These are phyloP conservation scores for Cladosporium sp. DNA, from an alignment of 2,329 filamentous ascomycete genomes.

Conservation along the genomic window DNA sequence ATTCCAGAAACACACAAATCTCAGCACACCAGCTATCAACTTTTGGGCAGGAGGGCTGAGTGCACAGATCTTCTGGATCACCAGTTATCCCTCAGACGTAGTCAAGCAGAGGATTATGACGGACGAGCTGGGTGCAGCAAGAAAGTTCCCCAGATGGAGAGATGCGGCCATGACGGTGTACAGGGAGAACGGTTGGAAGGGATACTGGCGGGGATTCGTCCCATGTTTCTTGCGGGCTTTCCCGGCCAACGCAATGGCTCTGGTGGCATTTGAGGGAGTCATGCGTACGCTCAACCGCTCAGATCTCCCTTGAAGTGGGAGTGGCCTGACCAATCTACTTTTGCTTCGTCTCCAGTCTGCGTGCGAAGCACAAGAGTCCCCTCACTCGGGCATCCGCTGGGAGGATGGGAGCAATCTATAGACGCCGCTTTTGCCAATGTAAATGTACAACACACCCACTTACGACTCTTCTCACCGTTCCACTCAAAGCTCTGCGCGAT, in stretches of 20 bases:
- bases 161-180: slow-evolving; percentile 74
- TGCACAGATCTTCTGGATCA: slow-evolving; percentile 92
- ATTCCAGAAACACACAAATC: slow-evolving; percentile 58
- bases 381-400: too few species aligned
- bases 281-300: slow-evolving; percentile 22
- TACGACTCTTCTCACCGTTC: too few species aligned
- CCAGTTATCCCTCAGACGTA: slow-evolving; percentile 75
- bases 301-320: background rate
- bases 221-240: slow-evolving; percentile 93
- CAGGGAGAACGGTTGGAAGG: slow-evolving; percentile 65
- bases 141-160: slow-evolving; percentile 68
- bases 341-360: too few species aligned
- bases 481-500: too few species aligned
- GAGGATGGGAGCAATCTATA: too few species aligned
- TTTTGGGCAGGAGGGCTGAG: slow-evolving; percentile 95
- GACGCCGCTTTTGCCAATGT: too few species aligned
- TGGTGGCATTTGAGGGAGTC: slow-evolving; percentile 88
- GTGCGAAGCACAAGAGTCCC: too few species aligned
- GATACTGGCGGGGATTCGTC: slow-evolving; percentile 87
- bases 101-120: slow-evolving; percentile 98
- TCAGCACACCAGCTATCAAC: slow-evolving; percentile 77
- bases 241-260: slow-evolving; percentile 88
- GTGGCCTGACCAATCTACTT: too few species aligned
- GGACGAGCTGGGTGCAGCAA: slow-evolving; percentile 71
- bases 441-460: too few species aligned